Conservation (phyloP, 202 grass and related monocot genomes). For the Cymbopogon flexuosus region DNA sequence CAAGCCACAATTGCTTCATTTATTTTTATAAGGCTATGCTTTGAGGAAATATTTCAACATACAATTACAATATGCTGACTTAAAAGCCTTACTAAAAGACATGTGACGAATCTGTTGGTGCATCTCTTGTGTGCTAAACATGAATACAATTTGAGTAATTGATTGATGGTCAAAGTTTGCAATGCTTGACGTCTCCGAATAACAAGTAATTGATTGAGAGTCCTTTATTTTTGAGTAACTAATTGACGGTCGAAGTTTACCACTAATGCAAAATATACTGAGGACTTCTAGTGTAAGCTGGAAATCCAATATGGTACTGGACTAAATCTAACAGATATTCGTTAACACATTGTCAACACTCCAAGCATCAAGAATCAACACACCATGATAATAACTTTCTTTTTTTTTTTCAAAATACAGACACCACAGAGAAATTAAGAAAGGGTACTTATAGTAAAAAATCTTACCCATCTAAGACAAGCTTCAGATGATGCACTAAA, state of each 20-base stretch:
- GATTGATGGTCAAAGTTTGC: not conserved
- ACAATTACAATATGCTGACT: not conserved
- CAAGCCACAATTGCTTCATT: not conserved
- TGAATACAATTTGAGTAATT: not conserved
- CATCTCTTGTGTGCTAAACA: not conserved
- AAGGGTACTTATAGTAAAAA: conserved; percentile 24
- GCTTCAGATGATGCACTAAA: conserved; percentile 88
- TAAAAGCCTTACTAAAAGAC: not conserved
- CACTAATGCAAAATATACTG: not conserved
- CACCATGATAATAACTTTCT: not conserved
- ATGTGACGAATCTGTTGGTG: not conserved
- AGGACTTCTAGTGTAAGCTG: not conserved
- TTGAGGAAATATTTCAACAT: not conserved
- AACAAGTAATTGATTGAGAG: not conserved
- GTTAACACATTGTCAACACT: not conserved
- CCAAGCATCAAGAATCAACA: conserved; percentile 1
- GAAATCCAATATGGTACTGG: not conserved
- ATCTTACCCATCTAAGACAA: conserved; percentile 92
- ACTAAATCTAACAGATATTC: not conserved
- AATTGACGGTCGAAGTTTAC: not conserved
- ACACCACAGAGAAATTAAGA: not conserved
- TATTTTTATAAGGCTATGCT: not conserved
- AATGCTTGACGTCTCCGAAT: not conserved
- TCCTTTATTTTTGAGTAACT: not conserved
- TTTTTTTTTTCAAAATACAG: not conserved